Evolutionary conservation across 345 rosid species (phyloP).

Genomic region (Aurinia saxatilis): DNA sequence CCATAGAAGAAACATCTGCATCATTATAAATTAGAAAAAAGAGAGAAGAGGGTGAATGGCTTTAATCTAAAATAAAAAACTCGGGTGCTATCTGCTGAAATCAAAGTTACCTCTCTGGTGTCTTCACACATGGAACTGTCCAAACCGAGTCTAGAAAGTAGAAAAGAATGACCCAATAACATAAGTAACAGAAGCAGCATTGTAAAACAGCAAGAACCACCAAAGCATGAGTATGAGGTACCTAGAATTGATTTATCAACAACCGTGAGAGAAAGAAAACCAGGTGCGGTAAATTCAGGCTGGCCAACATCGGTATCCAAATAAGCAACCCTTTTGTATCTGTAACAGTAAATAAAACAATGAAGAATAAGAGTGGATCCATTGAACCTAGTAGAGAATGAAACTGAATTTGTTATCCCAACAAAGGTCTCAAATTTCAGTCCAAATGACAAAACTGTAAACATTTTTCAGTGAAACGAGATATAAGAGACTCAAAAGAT

Average conservation of each 20-base stretch:
- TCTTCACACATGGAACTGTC: conserved; percentile 83
- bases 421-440: too few relatives aligned
- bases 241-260: conserved; percentile 61
- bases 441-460: not conserved
- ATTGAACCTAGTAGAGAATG: not conserved
- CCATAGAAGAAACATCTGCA: conserved; percentile 81
- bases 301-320: conserved; percentile 97
- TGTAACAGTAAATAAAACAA: conserved; percentile 23
- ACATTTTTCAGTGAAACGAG: not conserved
- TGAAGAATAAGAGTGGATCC: not conserved
- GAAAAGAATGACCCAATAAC: not conserved
- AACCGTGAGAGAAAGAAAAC: conserved; percentile 72
- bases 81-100: not conserved
- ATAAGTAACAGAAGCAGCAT: not conserved
- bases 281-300: conserved; percentile 89
- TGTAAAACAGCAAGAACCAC: not conserved
- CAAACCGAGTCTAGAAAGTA: conserved; percentile 43
- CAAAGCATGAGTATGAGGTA: conserved; percentile 20
- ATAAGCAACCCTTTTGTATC: conserved; percentile 73
- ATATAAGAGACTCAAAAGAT: not conserved
- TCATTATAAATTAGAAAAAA: not conserved
- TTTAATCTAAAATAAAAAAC: not conserved
- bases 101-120: conserved; percentile 74
- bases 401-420: not conserved
- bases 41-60: not conserved